phyloP scores from a whole-genome alignment of 2,329 filamentous ascomycete genomes.

The Beauveria bassiana region DNA sequence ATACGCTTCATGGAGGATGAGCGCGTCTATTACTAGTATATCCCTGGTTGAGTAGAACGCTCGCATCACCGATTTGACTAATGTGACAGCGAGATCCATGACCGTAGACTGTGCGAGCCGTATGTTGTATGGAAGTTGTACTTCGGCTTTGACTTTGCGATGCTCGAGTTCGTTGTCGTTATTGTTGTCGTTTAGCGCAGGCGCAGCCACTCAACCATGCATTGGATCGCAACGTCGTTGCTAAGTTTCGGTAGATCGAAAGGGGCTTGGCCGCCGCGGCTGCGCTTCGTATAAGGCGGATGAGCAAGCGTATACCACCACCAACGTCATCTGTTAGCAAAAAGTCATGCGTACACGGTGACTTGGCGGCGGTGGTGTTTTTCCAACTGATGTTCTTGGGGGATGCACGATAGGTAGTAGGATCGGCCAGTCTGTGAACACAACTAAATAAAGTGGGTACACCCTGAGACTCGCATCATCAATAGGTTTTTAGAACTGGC shows the following conservation, averaged over 20 bases:
- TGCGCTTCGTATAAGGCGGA: background rate
- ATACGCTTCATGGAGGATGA: constrained; percentile 79
- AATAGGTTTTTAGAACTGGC: background rate
- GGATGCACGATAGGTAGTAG: background rate
- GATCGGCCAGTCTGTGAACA: background rate
- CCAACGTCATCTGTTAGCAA: background rate
- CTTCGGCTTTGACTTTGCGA: background rate
- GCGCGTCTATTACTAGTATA: constrained; percentile 76
- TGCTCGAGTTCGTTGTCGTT: background rate
- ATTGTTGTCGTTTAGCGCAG: background rate
- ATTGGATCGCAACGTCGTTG: background rate
- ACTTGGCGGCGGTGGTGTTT: background rate
- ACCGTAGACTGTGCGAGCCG: constrained; percentile 1
- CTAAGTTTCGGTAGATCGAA: background rate
- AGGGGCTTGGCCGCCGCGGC: background rate
- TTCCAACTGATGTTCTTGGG: background rate
- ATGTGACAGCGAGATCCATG: constrained; percentile 57
- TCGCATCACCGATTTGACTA: constrained; percentile 79
- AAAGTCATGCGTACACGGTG: background rate
- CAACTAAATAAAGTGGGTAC: background rate
- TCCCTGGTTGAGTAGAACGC: constrained; percentile 83
- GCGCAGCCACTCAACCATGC: background rate
- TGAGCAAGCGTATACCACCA: background rate
- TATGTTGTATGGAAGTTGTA: background rate
- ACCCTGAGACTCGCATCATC: background rate